Base-by-base conservation (phyloP, 345 rosid species). In the Eucalyptus marginata region DNA sequence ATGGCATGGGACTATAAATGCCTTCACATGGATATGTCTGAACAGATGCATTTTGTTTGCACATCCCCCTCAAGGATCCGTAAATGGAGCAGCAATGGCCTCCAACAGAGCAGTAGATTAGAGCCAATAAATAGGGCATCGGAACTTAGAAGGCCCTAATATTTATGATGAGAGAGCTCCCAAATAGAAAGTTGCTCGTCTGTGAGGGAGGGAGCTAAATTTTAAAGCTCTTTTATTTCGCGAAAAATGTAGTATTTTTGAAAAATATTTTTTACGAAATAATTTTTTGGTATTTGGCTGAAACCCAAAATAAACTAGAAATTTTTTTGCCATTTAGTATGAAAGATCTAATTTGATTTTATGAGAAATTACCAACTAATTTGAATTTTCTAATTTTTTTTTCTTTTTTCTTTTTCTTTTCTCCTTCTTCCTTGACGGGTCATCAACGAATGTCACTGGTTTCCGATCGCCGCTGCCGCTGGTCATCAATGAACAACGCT, bases 391-490 rank as follows among this genome's bases (percentile, higher is more conserved):
- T 44, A 8, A 44, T 8, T 44, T 8, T 2, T 43, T 43, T 43
- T 43, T 1, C 6, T 43, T 6, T 43, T 6, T 43, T 2, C 1
- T 44, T 6, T 44, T 44, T 44, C 1, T 2, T 44, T 44, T 44
- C 47, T 44, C 10, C 47, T 44, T 44, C 10, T 7, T 44, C 47
- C 47, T 44, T 44, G 47, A 44, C 10, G 7, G 8, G 8, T 44
- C 46, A 2, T 44, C 8, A 6, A 44, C 2, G 8, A 44, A 44
- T 44, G 46, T 44, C 8, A 7, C 46, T 44, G 46, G 46, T 44
- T 44, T 7, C 2, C 46, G 9, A 7, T 44, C 8, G 46, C 8
- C 2, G 9, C 5, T 40, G 5, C 2, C 8, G 2, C 46, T 1
- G 2, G 7, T 43, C 3, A 3, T 43, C 44, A 3, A 43, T 3